Percentiles rank a stretch among this genome's conserved stretches.
Evolutionary conservation across 176 grass and related monocot genomes (phyloP).

Genomic region (Tillandsia fasciculata): DNA sequence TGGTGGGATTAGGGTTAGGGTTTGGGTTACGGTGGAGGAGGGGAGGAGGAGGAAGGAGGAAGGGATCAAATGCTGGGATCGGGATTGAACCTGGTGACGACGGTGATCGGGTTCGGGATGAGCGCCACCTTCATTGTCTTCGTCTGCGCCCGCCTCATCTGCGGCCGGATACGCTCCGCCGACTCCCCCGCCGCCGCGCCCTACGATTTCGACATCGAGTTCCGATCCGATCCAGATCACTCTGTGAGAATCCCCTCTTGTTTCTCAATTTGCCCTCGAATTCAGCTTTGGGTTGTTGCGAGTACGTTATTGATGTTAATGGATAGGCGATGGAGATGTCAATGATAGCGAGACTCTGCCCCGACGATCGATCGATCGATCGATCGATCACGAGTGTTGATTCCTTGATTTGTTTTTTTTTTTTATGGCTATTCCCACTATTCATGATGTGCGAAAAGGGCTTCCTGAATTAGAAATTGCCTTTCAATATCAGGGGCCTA

Average conservation of each 20-base stretch:
- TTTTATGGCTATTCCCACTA: too few species aligned
- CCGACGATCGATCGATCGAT: too few species aligned
- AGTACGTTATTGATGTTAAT: slow-evolving; percentile 3
- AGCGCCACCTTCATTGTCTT: slow-evolving; percentile 96
- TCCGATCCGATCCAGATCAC: slow-evolving; percentile 58
- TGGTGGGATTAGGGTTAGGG: too few species aligned
- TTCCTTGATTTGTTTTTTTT: too few species aligned
- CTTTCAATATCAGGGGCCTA: too few species aligned
- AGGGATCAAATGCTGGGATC: slow-evolving; percentile 53
- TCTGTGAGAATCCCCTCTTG: slow-evolving; percentile 27
- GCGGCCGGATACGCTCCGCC: slow-evolving; percentile 42
- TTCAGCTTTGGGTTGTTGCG: slow-evolving; percentile 2
- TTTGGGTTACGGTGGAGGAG: too few species aligned
- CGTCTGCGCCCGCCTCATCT: slow-evolving; percentile 85
- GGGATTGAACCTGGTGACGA: slow-evolving; percentile 87
- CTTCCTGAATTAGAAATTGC: too few species aligned
- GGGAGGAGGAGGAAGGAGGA: neutral
- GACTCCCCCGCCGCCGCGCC: slow-evolving; percentile 24
- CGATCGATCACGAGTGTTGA: too few species aligned
- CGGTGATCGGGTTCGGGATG: slow-evolving; percentile 95
- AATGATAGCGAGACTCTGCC: too few species aligned
- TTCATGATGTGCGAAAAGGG: too few species aligned
- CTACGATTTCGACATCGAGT: slow-evolving; percentile 63
- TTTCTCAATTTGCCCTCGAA: neutral
- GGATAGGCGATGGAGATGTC: neutral